These are phyloP conservation scores for Podochytrium sp. DNA, from an alignment of 192 early-diverging fungal species.

Conservation along the genomic window DNA sequence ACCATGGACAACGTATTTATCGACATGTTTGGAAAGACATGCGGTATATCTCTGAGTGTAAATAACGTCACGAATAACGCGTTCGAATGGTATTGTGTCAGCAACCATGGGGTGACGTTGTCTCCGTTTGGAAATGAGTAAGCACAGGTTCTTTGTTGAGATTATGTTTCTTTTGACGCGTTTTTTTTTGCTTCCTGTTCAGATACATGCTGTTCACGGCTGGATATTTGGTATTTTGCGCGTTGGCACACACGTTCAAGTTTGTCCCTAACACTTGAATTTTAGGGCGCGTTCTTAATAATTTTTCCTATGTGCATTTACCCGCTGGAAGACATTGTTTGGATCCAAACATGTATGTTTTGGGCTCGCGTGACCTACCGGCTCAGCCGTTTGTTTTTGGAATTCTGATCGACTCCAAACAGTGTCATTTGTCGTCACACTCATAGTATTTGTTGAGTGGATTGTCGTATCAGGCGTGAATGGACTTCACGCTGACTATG, in stretches of 20 bases:
- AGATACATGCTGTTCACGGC: conserved; percentile 38
- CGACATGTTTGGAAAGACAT: conserved; percentile 48
- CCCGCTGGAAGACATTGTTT: conserved; percentile 29
- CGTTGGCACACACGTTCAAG: too few relatives aligned
- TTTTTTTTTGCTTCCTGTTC: background rate
- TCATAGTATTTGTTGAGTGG: conserved; percentile 44
- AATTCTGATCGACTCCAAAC: too few relatives aligned
- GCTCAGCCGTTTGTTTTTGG: too few relatives aligned
- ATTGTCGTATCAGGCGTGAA: conserved; percentile 17
- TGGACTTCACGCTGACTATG: conserved; percentile 1
- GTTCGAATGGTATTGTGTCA: conserved; percentile 29
- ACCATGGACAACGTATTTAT: conserved; percentile 50
- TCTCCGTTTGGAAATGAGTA: conserved; percentile 47
- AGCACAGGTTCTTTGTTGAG: too few relatives aligned
- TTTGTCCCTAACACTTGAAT: too few relatives aligned
- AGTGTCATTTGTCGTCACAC: conserved; percentile 43
- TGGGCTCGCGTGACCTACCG: too few relatives aligned
- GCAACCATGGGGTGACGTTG: conserved; percentile 5
- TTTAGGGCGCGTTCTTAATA: background rate
- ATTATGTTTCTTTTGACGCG: conserved; percentile 23
- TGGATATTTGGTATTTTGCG: conserved; percentile 7
- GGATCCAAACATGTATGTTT: conserved; percentile 25
- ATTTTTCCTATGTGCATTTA: conserved; percentile 29
- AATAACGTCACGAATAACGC: background rate
- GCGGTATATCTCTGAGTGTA: conserved; percentile 28